Conservation (phyloP, 192 early-diverging fungal genomes). For the Gamsiella multidivaricata region DNA sequence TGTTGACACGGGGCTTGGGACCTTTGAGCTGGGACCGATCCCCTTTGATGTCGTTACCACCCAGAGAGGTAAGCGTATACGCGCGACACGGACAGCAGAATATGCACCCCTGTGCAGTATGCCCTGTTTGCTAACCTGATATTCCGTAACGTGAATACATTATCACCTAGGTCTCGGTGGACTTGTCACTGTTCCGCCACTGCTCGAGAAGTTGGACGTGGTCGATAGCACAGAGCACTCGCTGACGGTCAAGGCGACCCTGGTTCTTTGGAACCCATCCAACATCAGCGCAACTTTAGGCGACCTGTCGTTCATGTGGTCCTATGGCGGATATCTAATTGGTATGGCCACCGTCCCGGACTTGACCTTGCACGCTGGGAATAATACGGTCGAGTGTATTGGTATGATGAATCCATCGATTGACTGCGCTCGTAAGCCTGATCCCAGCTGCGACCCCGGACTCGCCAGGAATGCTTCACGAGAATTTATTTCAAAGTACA, state of each 20-base stretch:
- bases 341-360: constrained; percentile 39
- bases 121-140: not conserved
- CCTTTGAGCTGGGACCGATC: constrained; percentile 47
- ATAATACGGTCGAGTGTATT: constrained; percentile 43
- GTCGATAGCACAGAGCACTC: constrained; percentile 41
- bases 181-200: constrained; percentile 17
- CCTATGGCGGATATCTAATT: constrained; percentile 20
- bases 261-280: constrained; percentile 45
- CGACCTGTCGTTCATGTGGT: constrained; percentile 39
- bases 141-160: not conserved
- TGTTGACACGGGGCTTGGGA: constrained; percentile 45
- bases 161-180: constrained; percentile 30
- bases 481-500: constrained; percentile 48
- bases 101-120: not conserved
- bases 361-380: constrained; percentile 11
- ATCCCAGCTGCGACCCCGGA: constrained; percentile 23
- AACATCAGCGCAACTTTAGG: constrained; percentile 39
- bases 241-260: constrained; percentile 29
- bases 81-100: no score
- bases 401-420: constrained; percentile 45
- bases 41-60: constrained; percentile 32
- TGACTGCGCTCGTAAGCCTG: constrained; percentile 22
- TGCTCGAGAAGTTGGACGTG: constrained; percentile 38
- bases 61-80: constrained; percentile 46
- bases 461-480: constrained; percentile 28